Evolutionary conservation across 306 rosid genomes (phyloP), one percentile per base, ranked within the genome.

Genomic region (Alnus glutinosa): DNA sequence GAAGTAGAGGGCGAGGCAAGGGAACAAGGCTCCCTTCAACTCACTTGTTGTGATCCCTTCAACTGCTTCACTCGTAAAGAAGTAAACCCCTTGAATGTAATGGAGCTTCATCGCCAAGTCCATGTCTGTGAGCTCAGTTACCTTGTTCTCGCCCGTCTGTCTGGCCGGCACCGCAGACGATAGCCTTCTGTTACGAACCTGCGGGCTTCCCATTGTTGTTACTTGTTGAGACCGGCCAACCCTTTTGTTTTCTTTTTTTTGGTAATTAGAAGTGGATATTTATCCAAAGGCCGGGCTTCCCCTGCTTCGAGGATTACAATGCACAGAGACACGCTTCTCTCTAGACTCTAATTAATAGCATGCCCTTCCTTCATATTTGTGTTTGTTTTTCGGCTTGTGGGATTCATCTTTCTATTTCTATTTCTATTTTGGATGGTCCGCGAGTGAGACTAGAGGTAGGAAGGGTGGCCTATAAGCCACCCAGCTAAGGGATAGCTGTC

Each of bases 91-190:
- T 76, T 87, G 82, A 50, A 94, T 83, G 68, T 90, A 89, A 39
- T 94, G 97, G 49, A 89, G 86, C 78, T 90, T 94, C 92, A 87
- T 15, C 68, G 84, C 90, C 18, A 94, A 47, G 82, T 94, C 98
- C 88, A 87, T 80, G 88, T 75, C 75, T 51, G 81, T 79, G 18
- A 94, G 87, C 9, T 85, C 82, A 16, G 61, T 81, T 42, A 62
- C 82, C 64, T 62, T 73, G 69, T 83, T 9, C 0, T 90, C 91
- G 12, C 68, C 78, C 2, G 85, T 77, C 0, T 47, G 78, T 2
- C 80, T 87, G 28, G 94, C 94, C 7, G 97, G 98, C 18, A 94
- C 98, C 73, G 88, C 97, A 0, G 96, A 80, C 1, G 98, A 92
- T 2, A 94, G 54, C 55, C 54, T 83, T 1, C 79, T 7, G 46